Base-by-base conservation (phyloP, 441 rosid genomes). In the Eutrema salsugineum region DNA sequence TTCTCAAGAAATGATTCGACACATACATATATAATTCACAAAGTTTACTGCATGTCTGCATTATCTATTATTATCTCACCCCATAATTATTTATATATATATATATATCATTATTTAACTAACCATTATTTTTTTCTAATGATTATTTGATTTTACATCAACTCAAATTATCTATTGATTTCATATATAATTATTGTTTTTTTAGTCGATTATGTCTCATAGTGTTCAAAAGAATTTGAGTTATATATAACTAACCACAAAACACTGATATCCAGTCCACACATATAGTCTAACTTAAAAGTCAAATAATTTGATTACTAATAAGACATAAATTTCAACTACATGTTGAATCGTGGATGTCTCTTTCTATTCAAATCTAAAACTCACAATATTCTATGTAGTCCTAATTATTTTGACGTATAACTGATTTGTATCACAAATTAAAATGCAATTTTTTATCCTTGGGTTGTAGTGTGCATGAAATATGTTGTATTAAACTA, bases 1-100 rank as follows among this genome's bases (percentile, higher is more conserved):
- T 68, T 54, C 59, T 75, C 46, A 75, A 61, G 53, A 68, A 63
- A 69, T 76, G 63, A 74, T 67, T 74, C 24, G 39, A 27, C 9
- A 24, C 27, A 22, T 22, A 22, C 3, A 22, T 22, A 28, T 6
- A 30, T 30, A 30, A 30, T 49, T 60, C 6, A 7, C 32, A 54
- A 35, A 22, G 10, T 40, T 71, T 19, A 42, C 33, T 60, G 7
- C 36, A 47, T 71, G n/a, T 32, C 33, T 60, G 7, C 36, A 47
- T 40, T 14, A 9, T 51, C 9, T 35, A 19, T 32, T 55, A 10
- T 22, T 22, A 56, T 55, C 24, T 36, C 9, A 54, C 12, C 7
- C 7, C 35, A 17, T 35, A 56, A 11, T 32, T 39, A 22, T 22
- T 22, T 0, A 27, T 28, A 5, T 28, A 22, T 38, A 24, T 43